Evolutionary conservation across 768 basidiomycete species (phyloP).

Genomic region (Tulasnella sp.): DNA sequence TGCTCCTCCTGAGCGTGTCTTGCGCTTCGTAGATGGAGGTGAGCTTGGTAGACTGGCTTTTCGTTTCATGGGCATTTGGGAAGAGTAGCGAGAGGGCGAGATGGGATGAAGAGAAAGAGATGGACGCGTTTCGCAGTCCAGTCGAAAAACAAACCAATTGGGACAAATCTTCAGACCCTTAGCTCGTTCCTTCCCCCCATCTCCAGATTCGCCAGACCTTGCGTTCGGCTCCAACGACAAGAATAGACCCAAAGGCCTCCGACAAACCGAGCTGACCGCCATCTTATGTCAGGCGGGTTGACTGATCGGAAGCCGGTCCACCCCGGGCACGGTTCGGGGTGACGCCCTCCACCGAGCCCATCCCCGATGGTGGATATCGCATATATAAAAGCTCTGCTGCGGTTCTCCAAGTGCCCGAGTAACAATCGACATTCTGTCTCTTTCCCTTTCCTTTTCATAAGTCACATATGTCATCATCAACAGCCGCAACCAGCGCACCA

Average conservation of each 20-base stretch:
- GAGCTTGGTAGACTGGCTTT: not conserved
- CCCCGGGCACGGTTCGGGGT: not conserved
- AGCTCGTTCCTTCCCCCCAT: not conserved
- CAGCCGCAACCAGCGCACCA: not conserved
- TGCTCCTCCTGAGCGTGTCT: not conserved
- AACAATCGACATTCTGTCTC: not conserved
- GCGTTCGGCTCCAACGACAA: not conserved
- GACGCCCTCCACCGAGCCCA: not conserved
- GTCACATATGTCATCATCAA: not conserved
- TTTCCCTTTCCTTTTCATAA: not conserved
- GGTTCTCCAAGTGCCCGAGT: not conserved
- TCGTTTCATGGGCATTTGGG: not conserved
- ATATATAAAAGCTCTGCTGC: not conserved
- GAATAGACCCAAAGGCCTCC: not conserved
- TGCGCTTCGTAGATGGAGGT: not conserved
- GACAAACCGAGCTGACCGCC: not conserved
- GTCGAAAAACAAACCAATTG: not conserved
- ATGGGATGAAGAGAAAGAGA: too few species aligned
- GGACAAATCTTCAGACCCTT: not conserved
- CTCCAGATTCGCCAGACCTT: accelerated
- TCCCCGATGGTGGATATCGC: not conserved
- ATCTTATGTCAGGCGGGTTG: not conserved
- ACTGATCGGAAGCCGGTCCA: not conserved
- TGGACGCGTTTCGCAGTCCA: not conserved
- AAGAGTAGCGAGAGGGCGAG: not conserved